Evolutionary conservation across 768 basidiomycete species (phyloP).

Genomic region (Macrolepiota fuliginosa): DNA sequence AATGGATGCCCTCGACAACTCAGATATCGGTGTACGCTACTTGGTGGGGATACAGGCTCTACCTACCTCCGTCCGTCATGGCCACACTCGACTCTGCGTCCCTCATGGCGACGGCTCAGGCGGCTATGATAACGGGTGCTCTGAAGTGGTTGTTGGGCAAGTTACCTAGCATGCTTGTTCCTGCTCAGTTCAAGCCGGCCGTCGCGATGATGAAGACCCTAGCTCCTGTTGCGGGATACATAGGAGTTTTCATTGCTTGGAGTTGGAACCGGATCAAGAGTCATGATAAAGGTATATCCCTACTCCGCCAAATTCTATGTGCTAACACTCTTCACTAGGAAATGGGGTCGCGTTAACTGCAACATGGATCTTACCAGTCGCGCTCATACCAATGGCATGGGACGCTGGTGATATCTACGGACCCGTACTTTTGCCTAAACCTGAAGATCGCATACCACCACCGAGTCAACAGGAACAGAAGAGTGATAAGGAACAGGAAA

Average conservation of each 20-base stretch:
- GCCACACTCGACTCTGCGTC: slow-evolving; percentile 58
- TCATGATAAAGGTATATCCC: slow-evolving; percentile 59
- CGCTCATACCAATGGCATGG: slow-evolving; percentile 75
- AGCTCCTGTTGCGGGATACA: slow-evolving; percentile 65
- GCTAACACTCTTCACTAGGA: slow-evolving; percentile 35
- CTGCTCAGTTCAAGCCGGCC: slow-evolving; percentile 56
- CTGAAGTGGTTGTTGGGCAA: slow-evolving; percentile 69
- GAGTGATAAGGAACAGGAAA: slow-evolving; percentile 14
- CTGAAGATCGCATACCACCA: slow-evolving; percentile 19
- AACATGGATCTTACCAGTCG: slow-evolving; percentile 78
- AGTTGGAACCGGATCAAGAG: slow-evolving; percentile 67
- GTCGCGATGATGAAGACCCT: slow-evolving; percentile 58
- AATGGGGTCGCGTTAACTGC: slow-evolving; percentile 80
- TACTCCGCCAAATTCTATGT: slow-evolving; percentile 9
- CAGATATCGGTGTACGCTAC: slow-evolving; percentile 71
- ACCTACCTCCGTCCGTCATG: slow-evolving; percentile 75
- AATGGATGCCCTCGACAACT: slow-evolving; percentile 74
- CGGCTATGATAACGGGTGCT: slow-evolving; percentile 71
- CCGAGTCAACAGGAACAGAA: slow-evolving; percentile 8
- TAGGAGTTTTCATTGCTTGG: slow-evolving; percentile 79
- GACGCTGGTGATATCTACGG: slow-evolving; percentile 46
- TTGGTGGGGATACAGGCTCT: slow-evolving; percentile 84
- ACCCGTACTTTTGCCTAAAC: slow-evolving; percentile 24
- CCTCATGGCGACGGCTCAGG: slow-evolving; percentile 69
- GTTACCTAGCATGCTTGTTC: slow-evolving; percentile 59